Base-by-base conservation (phyloP, 2,329 filamentous ascomycete genomes). In the Colletotrichum orchidophilum region DNA sequence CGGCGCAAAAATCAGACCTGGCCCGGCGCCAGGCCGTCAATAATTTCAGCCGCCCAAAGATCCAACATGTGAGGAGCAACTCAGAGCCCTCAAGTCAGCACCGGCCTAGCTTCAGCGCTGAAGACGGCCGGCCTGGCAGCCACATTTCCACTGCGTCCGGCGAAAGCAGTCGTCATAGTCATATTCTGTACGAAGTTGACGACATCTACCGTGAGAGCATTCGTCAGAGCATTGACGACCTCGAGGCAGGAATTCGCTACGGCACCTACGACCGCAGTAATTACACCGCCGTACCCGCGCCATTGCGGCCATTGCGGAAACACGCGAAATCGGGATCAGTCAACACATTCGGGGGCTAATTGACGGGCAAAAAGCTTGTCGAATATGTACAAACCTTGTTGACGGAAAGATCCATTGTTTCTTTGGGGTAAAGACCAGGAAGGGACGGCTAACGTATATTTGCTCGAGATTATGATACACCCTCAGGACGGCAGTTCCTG, bases 21-120 rank as follows among this genome's bases (percentile, higher is more conserved):
- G 26, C 52, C 55, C n/a, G 18, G 29, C 24, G 26, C 65, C 64
- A 53, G 27, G 9, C 54, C 5, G 18, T 39, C 24, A 54, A 52
- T 33, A 71, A 69, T 11, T 71, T 71, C 35, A 71, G 69, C 33
- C 59, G 65, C 15, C 69, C 69, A 49, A 71, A 49, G 24, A 9
- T 26, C 8, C 27, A 27, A 7, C 53, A 59, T 9, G 27, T 24
- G 26, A 35, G 58, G 29, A 46, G 53, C n/a, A 71, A 18, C 5
- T 71, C 64, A 35, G 64, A 69, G 8, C 52, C 64, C 5, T 13
- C 50, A 9, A 59, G 53, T 5, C 52, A 69, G 12, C 58, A 42
- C 27, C 69, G 64, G 3, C 11, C 42, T 13, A 71, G 66, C 62
- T 50, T 27, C 29, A 60, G 59, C 27, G 31, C 50, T 1, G 31